phyloP scores from a whole-genome alignment of 2,329 filamentous ascomycete genomes.

The Pyricularia pennisetigena region DNA sequence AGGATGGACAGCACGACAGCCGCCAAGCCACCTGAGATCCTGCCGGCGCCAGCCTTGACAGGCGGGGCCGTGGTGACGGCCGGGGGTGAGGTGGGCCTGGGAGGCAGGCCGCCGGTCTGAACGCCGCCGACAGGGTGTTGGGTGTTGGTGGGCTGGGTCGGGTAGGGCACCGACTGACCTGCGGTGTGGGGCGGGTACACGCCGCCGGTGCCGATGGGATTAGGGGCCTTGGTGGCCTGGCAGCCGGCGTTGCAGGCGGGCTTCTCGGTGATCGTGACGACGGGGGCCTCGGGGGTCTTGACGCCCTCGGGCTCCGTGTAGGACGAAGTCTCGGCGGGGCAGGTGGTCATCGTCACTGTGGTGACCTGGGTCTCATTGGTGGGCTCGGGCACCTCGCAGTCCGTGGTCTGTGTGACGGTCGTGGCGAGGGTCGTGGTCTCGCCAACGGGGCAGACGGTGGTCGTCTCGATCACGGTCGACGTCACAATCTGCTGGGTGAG shows the following conservation, averaged over 20 bases:
- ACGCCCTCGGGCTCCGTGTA: constrained; percentile 11
- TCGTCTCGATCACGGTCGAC: constrained; percentile 13
- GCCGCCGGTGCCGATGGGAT: background rate
- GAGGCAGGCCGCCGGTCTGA: background rate
- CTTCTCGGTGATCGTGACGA: constrained; percentile 10
- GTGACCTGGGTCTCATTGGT: constrained; percentile 9
- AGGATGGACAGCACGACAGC: background rate
- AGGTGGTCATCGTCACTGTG: constrained; percentile 13
- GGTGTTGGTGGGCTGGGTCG: background rate
- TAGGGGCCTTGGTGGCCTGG: background rate
- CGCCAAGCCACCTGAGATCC: background rate
- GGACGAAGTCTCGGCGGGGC: constrained; percentile 13
- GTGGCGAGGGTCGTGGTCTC: constrained; percentile 3
- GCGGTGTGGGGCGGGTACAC: background rate
- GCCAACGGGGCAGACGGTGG: constrained; percentile 16
- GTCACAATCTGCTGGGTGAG: constrained; percentile 17
- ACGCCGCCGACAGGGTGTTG: background rate
- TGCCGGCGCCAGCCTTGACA: constrained; percentile 1
- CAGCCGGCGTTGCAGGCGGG: constrained; percentile 1
- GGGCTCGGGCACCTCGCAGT: constrained; percentile 4
- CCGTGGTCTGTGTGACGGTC: constrained; percentile 2
- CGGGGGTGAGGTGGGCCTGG: background rate
- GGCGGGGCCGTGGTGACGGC: background rate
- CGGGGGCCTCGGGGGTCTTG: constrained; percentile 9
- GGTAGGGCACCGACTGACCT: background rate